Base-by-base conservation (phyloP, 2,329 filamentous ascomycete genomes). In the Aspergillus ochraceoroseus region DNA sequence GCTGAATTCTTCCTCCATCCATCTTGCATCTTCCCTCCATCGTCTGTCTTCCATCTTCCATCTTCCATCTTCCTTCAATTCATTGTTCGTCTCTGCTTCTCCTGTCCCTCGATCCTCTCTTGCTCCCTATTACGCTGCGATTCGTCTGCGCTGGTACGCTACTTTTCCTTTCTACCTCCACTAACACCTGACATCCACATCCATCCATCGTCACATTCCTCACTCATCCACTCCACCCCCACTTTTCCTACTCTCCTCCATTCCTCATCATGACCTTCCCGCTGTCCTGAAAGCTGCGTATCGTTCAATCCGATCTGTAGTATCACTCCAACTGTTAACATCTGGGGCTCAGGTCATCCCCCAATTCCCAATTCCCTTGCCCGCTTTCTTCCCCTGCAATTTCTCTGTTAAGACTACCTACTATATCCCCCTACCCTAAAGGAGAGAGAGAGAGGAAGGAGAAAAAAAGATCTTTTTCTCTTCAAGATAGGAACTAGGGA, bases 71-170 rank as follows among this genome's bases (percentile, higher is more conserved):
- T 38, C 41, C 32, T 27, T 38, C 44, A 32, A 43, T 46, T 19
- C 30, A 41, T 30, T 33, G 42, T 26, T 31, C 33, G 35, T 36
- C 38, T 32, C 34, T 46, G n/a, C n/a, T 11, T 18, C 27, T 38
- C 17, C 18, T 20, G 27, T 37, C 34, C 38, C 25, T 33, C 25
- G 12, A 23, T 32, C 15, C 36, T 39, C 35, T 22, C 17, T 39
- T 13, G 29, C 30, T 20, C 32, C 22, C 13, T 45, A n/a, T n/a
- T n/a, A n/a, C 11, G 17, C 41, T 30, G 18, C n/a, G 20, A 43
- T 18, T 32, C 32, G 18, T 32, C 39, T 42, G 40, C 46, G 42
- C 46, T 49, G 50, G 50, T 53, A 53, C 46, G 50, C 48, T 52
- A 40, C 15, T 40, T 40, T 48, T 42, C 40, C 30, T 45, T 37